Conservation (phyloP, 2,329 filamentous ascomycete genomes). For the Talaromyces atroroseus region DNA sequence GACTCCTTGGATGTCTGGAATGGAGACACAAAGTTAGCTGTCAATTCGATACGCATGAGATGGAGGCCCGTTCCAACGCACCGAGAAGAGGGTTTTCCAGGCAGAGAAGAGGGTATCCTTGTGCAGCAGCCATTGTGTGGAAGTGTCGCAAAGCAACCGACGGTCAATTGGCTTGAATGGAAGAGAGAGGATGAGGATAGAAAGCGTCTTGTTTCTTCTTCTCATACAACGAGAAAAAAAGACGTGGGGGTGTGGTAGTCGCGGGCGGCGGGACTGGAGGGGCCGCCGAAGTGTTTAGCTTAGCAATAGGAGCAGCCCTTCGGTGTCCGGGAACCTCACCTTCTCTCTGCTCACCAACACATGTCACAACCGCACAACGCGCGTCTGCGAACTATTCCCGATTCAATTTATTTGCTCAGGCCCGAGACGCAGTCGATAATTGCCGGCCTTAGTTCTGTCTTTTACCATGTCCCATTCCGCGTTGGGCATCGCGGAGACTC, state of each 20-base stretch:
- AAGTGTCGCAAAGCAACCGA: neutral
- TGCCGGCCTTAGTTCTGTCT: neutral
- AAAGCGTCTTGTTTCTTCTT: too few relatives aligned
- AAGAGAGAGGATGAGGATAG: neutral
- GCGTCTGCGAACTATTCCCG: neutral
- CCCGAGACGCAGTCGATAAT: neutral
- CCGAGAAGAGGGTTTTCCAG: conserved; percentile 96
- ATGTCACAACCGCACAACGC: too few relatives aligned
- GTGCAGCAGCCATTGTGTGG: conserved; percentile 61
- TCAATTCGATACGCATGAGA: neutral
- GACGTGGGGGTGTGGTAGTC: conserved; percentile 8
- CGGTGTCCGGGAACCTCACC: conserved; percentile 5
- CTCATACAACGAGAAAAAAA: neutral
- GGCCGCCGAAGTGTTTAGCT: neutral
- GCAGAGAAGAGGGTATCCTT: conserved; percentile 84
- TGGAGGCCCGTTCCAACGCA: conserved; percentile 38
- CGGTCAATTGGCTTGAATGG: neutral
- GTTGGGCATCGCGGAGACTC: conserved; percentile 66
- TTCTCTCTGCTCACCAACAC: neutral
- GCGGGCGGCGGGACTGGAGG: conserved; percentile 8
- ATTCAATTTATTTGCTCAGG: neutral
- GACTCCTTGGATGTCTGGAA: conserved; percentile 80
- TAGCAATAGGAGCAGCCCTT: conserved; percentile 10
- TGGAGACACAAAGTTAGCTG: conserved; percentile 8
- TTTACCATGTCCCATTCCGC: conserved; percentile 34